Evolutionary conservation across 306 rosid species (phyloP).

Genomic region (Sicyos edulis): DNA sequence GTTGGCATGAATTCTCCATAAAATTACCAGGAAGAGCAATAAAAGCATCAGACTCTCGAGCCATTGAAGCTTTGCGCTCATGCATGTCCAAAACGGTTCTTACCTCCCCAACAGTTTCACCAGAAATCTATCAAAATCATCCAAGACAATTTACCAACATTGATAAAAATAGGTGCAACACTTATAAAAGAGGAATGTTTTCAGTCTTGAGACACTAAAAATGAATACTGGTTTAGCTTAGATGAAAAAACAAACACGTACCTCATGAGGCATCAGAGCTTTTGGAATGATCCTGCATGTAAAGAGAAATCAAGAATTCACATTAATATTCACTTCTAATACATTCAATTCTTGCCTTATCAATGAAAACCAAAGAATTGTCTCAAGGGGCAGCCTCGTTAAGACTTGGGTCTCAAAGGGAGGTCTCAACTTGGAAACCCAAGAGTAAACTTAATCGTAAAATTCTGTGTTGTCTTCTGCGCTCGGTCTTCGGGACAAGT

Average conservation of each 20-base stretch:
- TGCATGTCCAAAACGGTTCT: conserved; percentile 91
- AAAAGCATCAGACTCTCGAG: conserved; percentile 87
- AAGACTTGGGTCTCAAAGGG: too few species aligned
- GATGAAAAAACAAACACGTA: conserved; percentile 28
- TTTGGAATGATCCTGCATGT: conserved; percentile 77
- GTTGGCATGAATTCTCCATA: conserved; percentile 19
- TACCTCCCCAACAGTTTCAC: conserved; percentile 85
- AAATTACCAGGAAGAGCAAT: conserved; percentile 87
- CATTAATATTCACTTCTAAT: background rate
- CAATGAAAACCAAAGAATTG: conserved; percentile 7
- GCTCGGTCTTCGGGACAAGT: too few species aligned
- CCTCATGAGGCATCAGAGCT: conserved; percentile 92
- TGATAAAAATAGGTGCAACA: background rate
- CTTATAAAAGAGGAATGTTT: background rate
- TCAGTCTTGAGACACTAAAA: background rate
- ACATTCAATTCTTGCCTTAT: background rate
- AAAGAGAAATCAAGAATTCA: background rate
- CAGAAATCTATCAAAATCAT: conserved; percentile 58
- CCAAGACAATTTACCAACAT: background rate
- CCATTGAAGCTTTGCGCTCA: conserved; percentile 91
- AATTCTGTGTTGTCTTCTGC: too few species aligned
- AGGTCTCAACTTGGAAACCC: too few species aligned
- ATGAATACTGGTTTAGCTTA: background rate
- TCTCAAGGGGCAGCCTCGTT: too few species aligned
- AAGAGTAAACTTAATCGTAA: too few species aligned